These are phyloP conservation scores for Botryotinia narcissicola DNA, from an alignment of 2,329 filamentous ascomycete genomes.

Conservation along the genomic window DNA sequence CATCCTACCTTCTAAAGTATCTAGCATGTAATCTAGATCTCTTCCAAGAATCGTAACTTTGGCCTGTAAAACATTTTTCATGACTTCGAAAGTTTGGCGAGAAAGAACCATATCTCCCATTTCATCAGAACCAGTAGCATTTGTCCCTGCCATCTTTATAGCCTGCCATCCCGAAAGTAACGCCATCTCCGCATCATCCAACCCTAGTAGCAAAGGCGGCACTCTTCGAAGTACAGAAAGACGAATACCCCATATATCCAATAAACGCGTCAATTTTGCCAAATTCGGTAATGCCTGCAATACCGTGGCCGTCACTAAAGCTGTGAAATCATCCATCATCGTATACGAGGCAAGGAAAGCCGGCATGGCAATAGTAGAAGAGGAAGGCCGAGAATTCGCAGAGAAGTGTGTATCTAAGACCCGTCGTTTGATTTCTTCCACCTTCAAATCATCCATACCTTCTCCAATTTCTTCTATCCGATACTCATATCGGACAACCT, in stretches of 20 bases:
- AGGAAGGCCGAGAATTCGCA: slow-evolving; percentile 53
- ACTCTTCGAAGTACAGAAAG: slow-evolving; percentile 72
- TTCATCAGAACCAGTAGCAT: slow-evolving; percentile 17
- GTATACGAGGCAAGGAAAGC: slow-evolving; percentile 54
- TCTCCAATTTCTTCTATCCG: slow-evolving; percentile 71
- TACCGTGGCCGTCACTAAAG: slow-evolving; percentile 86
- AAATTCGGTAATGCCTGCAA: slow-evolving; percentile 83
- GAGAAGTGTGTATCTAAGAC: slow-evolving; percentile 79
- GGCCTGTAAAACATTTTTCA: slow-evolving; percentile 61
- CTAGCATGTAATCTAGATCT: slow-evolving; percentile 79
- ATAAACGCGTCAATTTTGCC: slow-evolving; percentile 67
- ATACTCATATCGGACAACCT: slow-evolving; percentile 66
- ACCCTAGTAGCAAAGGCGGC: slow-evolving; percentile 62
- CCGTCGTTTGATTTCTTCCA: slow-evolving; percentile 87
- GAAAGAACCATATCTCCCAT: slow-evolving; percentile 24
- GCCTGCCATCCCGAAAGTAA: slow-evolving; percentile 66
- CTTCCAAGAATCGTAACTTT: slow-evolving; percentile 69
- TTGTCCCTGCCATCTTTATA: slow-evolving; percentile 43
- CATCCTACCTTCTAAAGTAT: slow-evolving; percentile 76
- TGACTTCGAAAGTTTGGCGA: slow-evolving; percentile 51
- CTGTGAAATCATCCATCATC: slow-evolving; percentile 83
- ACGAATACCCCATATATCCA: slow-evolving; percentile 76
- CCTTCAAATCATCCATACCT: slow-evolving; percentile 66
- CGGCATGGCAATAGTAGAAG: slow-evolving; percentile 45
- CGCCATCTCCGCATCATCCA: slow-evolving; percentile 65